Base-by-base conservation (phyloP, 345 rosid genomes). In the Acer saccharum region DNA sequence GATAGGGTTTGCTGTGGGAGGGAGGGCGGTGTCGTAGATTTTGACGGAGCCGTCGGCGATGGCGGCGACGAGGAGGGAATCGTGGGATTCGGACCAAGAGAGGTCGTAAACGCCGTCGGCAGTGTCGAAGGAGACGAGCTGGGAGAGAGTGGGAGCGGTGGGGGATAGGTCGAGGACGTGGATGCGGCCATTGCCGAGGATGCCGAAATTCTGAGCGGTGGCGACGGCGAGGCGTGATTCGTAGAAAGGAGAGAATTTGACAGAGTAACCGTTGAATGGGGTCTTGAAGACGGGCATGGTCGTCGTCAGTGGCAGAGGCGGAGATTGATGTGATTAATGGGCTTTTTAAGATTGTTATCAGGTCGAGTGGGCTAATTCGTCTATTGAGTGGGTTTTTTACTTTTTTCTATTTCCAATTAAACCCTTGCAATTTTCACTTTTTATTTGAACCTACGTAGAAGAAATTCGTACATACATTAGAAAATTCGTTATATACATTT, bases 51-150 rank as follows among this genome's bases (percentile, higher is more conserved):
- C 97, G 67, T 96, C 99, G 3, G 92, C 95, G 44, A 85, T 64
- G 3, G 93, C 98, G 43, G 98, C 95, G 48, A 94, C 78, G 66
- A 96, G 85, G 71, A 94, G 89, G 14, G 97, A 94, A 44, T 96
- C 99, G 76, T 94, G 98, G 17, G 99, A 96, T 58, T 96, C 98
- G 0, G 99, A 94, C 99, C 97, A 96, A 3, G 92, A 87, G 3
- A 92, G 74, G 78, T 94, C 97, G 89, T 92, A 96, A 55, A 94
- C 91, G 1, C 93, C 97, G 77, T 96, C 99, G 35, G 97, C 92
- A 21, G 97, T 94, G 81, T 96, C 99, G 81, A 58, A 94, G 29
- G 93, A 74, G 62, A 81, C 73, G 74, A 89, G 70, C 48, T 94
- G 94, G 35, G 88, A n/a, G 14, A 92, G 90, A 18, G 81, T 75